These are phyloP conservation scores for Mortierella sp. DNA, from an alignment of 371 early-diverging fungal species.

Conservation along the genomic window DNA sequence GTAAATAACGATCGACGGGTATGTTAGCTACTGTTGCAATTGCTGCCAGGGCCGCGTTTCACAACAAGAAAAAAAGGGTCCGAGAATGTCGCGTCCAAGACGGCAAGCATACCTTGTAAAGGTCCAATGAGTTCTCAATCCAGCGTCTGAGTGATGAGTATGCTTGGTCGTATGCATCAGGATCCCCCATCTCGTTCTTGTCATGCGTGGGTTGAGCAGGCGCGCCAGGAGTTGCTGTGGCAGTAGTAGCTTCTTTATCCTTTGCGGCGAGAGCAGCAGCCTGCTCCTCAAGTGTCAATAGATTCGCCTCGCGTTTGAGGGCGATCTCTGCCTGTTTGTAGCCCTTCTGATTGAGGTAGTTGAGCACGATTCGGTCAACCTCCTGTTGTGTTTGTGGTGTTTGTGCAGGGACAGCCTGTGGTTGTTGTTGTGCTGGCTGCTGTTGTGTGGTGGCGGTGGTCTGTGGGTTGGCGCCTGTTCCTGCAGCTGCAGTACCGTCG, in stretches of 20 bases:
- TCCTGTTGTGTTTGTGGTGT: conserved; percentile 51
- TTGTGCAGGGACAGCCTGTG: conserved; percentile 22
- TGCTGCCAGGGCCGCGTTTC: not conserved
- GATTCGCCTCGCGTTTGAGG: conserved; percentile 61
- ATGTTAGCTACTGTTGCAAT: not conserved
- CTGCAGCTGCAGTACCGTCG: conserved; percentile 34
- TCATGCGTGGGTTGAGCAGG: conserved; percentile 49
- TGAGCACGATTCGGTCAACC: conserved; percentile 67
- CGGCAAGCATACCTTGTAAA: conserved; percentile 78
- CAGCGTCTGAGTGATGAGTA: conserved; percentile 90
- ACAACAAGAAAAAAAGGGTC: not conserved
- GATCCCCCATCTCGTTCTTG: conserved; percentile 82
- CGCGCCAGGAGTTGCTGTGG: not conserved
- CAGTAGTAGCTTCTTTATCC: conserved; percentile 61
- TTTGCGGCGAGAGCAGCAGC: conserved; percentile 52
- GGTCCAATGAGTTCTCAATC: conserved; percentile 97
- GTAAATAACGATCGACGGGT: not conserved
- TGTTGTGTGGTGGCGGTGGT: conserved; percentile 14
- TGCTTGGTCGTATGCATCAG: conserved; percentile 81
- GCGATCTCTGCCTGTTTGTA: conserved; percentile 67
- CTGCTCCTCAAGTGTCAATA: conserved; percentile 61
- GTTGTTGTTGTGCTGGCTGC: conserved; percentile 22
- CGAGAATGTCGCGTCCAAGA: not conserved
- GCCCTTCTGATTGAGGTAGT: conserved; percentile 70
- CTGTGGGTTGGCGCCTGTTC: conserved; percentile 25